These are phyloP conservation scores for Exophiala sideris DNA, from an alignment of 2,329 filamentous ascomycete species.

Conservation along the genomic window DNA sequence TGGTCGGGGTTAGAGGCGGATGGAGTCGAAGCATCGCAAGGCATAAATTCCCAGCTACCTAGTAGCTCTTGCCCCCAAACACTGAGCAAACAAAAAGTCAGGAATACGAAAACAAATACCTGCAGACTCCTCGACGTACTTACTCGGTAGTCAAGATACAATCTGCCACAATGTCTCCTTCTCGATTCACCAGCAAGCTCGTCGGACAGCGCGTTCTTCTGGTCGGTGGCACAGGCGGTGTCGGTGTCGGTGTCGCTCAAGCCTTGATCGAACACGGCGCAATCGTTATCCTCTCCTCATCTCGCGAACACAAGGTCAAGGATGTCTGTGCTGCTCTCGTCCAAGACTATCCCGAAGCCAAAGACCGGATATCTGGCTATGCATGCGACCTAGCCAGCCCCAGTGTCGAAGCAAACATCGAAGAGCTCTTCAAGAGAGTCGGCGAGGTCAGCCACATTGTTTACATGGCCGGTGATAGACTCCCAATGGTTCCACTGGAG, in stretches of 20 bases:
- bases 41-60: too few relatives aligned
- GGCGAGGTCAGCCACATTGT: slow-evolving; percentile 53
- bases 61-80: too few relatives aligned
- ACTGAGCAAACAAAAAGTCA: background rate
- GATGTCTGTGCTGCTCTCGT: slow-evolving; percentile 46
- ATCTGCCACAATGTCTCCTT: slow-evolving; percentile 29
- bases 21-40: too few relatives aligned
- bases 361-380: slow-evolving; percentile 40
- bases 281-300: slow-evolving; percentile 59
- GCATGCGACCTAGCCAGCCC: slow-evolving; percentile 49
- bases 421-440: slow-evolving; percentile 39
- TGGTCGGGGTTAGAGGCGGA: too few relatives aligned
- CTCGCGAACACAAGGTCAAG: slow-evolving; percentile 49
- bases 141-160: too few relatives aligned
- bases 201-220: slow-evolving; percentile 47
- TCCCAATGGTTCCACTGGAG: slow-evolving; percentile 40
- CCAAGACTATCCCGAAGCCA: slow-evolving; percentile 42
- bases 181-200: slow-evolving; percentile 31
- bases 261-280: slow-evolving; percentile 55
- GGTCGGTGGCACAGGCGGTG: slow-evolving; percentile 62
- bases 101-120: too few relatives aligned
- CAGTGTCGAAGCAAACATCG: slow-evolving; percentile 48
- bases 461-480: slow-evolving; percentile 53
- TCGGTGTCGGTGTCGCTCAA: slow-evolving; percentile 61
- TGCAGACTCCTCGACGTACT: background rate